A percentile compares a stretch with the other conserved stretches of the same genome.
Evolutionary conservation across 2,329 filamentous ascomycete species (phyloP).

Genomic region (Fusarium veterinarium): DNA sequence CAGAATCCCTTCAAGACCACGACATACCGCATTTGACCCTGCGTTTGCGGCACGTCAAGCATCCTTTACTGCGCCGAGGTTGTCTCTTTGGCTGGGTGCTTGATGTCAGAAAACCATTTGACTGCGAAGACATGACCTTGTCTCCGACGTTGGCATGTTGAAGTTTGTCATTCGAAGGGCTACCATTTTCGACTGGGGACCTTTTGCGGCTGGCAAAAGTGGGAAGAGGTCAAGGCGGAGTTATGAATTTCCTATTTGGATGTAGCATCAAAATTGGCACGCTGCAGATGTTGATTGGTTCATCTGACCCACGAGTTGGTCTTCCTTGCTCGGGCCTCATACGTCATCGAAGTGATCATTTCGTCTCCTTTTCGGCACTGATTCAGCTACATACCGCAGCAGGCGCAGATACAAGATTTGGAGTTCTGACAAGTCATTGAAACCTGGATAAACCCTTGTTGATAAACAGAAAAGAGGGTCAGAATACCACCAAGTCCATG

Average conservation of each 20-base stretch:
- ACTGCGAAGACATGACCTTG: background rate
- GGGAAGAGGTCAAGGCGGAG: background rate
- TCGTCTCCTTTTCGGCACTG: no score
- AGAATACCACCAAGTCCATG: background rate
- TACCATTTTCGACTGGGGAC: background rate
- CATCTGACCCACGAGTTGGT: background rate
- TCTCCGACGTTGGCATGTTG: background rate
- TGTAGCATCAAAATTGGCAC: background rate
- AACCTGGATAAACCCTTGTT: background rate
- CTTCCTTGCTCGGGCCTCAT: rapidly evolving
- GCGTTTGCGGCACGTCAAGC: background rate
- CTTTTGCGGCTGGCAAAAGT: background rate
- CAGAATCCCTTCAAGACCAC: rapidly evolving
- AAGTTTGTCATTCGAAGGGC: no score
- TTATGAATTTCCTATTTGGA: background rate
- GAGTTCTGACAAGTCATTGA: background rate
- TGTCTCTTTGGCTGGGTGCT: background rate
- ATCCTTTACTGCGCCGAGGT: background rate
- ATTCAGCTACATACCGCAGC: background rate
- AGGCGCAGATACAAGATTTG: background rate
- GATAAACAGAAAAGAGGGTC: background rate
- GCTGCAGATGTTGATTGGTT: background rate
- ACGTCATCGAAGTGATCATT: background rate
- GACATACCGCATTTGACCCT: conserved; percentile 1
- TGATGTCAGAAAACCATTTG: background rate